phyloP scores from a whole-genome alignment of 768 basidiomycete species.

The Obba rivulosa region DNA sequence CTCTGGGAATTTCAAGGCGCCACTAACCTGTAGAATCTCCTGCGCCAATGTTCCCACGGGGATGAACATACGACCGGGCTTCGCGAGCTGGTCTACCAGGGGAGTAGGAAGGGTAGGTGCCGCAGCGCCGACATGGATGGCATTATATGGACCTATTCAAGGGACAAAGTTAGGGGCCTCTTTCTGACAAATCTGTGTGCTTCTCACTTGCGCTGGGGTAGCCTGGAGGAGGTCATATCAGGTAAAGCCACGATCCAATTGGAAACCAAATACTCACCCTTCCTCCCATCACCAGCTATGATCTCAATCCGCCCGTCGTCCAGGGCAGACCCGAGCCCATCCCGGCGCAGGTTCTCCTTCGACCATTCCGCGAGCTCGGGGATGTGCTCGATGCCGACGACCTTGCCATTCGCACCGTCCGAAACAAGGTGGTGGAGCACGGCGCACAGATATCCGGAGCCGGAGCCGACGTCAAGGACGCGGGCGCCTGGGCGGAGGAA shows the following conservation, averaged over 20 bases:
- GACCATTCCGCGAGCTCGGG: conserved; percentile 69
- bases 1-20: not conserved
- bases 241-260: not conserved
- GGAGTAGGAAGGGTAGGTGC: conserved; percentile 65
- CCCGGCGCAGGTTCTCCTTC: conserved; percentile 57
- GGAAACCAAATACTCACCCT: conserved; percentile 39
- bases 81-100: conserved; percentile 74
- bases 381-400: conserved; percentile 92
- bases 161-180: no score
- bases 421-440: conserved; percentile 73
- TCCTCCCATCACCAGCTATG: conserved; percentile 73
- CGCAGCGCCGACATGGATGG: conserved; percentile 94
- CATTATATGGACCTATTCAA: conserved; percentile 32
- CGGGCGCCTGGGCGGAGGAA: conserved; percentile 64
- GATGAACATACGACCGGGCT: conserved; percentile 85
- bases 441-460: conserved; percentile 82
- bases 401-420: conserved; percentile 39
- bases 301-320: conserved; percentile 55
- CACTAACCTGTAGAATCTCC: conserved; percentile 41
- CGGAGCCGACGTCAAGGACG: conserved; percentile 87
- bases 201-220: not conserved
- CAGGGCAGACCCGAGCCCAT: conserved; percentile 54
- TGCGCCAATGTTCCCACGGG: conserved; percentile 69
- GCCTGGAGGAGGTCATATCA: not conserved
- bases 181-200: no score